Percentiles rank a stretch among this genome's conserved stretches.
These are phyloP conservation scores for Metschnikowia lunata DNA, from an alignment of 805 yeast genomes.

Conservation along the genomic window DNA sequence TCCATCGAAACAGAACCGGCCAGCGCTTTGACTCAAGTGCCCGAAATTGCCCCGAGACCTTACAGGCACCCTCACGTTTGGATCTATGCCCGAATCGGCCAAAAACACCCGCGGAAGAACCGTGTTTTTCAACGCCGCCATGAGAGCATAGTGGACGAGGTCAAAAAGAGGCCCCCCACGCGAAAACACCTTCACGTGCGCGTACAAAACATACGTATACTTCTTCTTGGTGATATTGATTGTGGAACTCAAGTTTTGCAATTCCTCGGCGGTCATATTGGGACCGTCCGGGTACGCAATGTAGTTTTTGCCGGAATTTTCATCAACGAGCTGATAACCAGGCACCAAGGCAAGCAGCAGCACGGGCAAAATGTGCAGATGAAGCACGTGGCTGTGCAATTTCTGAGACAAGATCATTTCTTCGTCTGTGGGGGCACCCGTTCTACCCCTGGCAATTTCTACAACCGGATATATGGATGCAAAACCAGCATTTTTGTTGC, in stretches of 20 bases:
- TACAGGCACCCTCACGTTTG: conserved; percentile 47
- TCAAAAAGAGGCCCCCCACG: conserved; percentile 82
- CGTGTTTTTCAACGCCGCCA: conserved; percentile 56
- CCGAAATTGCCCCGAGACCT: conserved; percentile 50
- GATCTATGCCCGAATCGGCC: conserved; percentile 51
- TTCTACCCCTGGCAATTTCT: conserved; percentile 68
- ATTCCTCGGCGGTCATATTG: conserved; percentile 23
- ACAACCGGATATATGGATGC: conserved; percentile 63
- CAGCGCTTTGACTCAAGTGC: conserved; percentile 36
- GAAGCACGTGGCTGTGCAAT: conserved; percentile 55
- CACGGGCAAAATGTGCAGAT: conserved; percentile 48
- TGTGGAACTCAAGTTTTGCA: conserved; percentile 18
- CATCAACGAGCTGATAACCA: conserved; percentile 17
- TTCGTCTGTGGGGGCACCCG: conserved; percentile 81
- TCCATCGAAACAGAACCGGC: conserved; percentile 51
- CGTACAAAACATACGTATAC: conserved; percentile 54
- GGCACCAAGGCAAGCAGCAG: conserved; percentile 14
- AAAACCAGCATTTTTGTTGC: conserved; percentile 15
- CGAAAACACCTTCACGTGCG: conserved; percentile 71
- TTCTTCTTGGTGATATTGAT: conserved; percentile 18
- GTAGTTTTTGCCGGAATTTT: conserved; percentile 12
- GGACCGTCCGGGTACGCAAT: conserved; percentile 57
- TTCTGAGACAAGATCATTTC: conserved; percentile 72
- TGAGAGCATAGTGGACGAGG: conserved; percentile 63
- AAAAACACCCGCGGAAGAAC: conserved; percentile 64